Conservation (phyloP, 2,329 filamentous ascomycete species). For the Akanthomyces lecanii region DNA sequence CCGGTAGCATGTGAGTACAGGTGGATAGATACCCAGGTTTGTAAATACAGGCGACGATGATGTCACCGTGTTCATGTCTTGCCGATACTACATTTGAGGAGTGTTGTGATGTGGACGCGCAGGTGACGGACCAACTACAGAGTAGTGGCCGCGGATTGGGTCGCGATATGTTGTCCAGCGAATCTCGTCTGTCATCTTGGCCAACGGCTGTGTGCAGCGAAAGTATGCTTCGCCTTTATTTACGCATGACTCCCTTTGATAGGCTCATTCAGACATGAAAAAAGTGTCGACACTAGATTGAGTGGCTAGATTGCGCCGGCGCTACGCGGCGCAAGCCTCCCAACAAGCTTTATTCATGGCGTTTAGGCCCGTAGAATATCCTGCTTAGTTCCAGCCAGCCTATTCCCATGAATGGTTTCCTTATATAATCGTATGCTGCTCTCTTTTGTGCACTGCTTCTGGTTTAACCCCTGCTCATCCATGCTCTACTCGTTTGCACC, state of each 20-base stretch:
- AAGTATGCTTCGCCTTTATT: no score
- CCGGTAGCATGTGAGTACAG: no score
- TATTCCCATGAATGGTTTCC: no score
- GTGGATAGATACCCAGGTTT: conserved; percentile 5
- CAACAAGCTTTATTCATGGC: no score
- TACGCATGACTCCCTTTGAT: no score
- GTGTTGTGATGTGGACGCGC: not conserved
- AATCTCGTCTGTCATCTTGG: not conserved
- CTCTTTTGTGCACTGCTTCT: not conserved
- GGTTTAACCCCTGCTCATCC: not conserved
- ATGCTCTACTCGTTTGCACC: not conserved
- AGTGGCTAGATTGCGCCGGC: no score
- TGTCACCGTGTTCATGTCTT: not conserved
- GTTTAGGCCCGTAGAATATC: no score
- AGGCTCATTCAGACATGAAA: no score
- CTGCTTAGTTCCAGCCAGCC: no score
- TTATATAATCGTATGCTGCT: no score
- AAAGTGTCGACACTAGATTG: no score
- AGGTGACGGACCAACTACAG: not conserved
- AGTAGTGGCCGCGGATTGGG: not conserved
- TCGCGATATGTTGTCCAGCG: not conserved
- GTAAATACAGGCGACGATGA: not conserved
- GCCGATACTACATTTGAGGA: not conserved
- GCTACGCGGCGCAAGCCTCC: no score
- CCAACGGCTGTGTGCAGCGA: not conserved